Percentiles rank a stretch among this genome's conserved stretches.
phyloP scores from a whole-genome alignment of 225 moss, liverwort and hornwort species.

The Lunularia cruciata region DNA sequence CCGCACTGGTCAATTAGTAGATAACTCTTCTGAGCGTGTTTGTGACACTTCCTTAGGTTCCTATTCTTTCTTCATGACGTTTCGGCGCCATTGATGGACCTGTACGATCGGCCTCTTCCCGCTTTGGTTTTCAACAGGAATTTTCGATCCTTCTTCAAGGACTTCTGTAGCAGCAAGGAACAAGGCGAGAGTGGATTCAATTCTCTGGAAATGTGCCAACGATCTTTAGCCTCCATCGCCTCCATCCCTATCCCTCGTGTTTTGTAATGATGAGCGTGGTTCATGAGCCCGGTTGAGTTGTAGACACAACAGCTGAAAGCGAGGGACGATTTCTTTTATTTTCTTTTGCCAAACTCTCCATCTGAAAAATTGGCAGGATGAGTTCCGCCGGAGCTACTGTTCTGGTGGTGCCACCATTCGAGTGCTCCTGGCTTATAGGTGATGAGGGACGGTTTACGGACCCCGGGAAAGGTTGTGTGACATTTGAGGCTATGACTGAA shows the following conservation, averaged over 20 bases:
- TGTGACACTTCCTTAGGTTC: too few species aligned
- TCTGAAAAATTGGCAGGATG: constrained; percentile 17
- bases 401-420: constrained; percentile 95
- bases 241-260: too few species aligned
- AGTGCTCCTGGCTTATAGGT: constrained; percentile 93
- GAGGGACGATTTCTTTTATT: too few species aligned
- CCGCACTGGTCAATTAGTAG: constrained; percentile 23
- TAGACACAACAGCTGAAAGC: not conserved
- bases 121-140: not conserved
- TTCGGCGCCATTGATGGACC: too few species aligned
- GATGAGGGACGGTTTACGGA: constrained; percentile 70
- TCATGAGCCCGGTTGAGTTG: constrained; percentile 6
- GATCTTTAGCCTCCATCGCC: not conserved
- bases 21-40: not conserved
- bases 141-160: not conserved
- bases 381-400: constrained; percentile 43
- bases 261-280: not conserved
- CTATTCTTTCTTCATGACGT: too few species aligned
- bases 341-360: too few species aligned
- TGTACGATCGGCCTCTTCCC: too few species aligned
- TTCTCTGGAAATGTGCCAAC: not conserved
- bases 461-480: constrained; percentile 81
- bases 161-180: not conserved
- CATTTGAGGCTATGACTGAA: constrained; percentile 83
- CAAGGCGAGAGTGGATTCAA: not conserved